These are phyloP conservation scores for Botrytis galanthina DNA, from an alignment of 2,329 filamentous ascomycete species.

Conservation along the genomic window DNA sequence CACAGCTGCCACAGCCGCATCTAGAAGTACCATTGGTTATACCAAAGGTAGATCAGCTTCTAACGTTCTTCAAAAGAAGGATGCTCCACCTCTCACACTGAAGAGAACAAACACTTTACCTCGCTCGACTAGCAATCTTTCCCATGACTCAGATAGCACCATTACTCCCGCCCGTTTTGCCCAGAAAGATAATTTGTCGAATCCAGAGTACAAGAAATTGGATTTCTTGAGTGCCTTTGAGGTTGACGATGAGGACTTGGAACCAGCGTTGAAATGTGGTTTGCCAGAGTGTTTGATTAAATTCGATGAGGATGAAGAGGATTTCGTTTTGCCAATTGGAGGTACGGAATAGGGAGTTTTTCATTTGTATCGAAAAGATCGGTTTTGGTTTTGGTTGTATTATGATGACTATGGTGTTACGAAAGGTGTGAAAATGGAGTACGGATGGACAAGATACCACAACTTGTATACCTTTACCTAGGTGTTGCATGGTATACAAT, in stretches of 20 bases:
- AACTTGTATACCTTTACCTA: slow-evolving; percentile 2
- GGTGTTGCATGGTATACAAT: slow-evolving; percentile 1
- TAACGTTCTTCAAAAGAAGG: slow-evolving; percentile 37
- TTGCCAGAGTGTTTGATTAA: slow-evolving; percentile 38
- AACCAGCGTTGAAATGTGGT: slow-evolving; percentile 32
- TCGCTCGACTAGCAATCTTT: slow-evolving; percentile 39
- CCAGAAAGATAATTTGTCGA: slow-evolving; percentile 33
- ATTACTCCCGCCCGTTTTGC: slow-evolving; percentile 50
- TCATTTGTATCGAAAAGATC: neutral
- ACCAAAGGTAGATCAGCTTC: slow-evolving; percentile 66
- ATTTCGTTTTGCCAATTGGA: slow-evolving; percentile 54
- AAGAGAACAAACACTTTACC: slow-evolving; percentile 21
- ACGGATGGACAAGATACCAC: slow-evolving; percentile 14
- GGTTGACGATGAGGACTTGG: slow-evolving; percentile 45
- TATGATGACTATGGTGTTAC: slow-evolving; percentile 11
- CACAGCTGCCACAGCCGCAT: slow-evolving; percentile 62
- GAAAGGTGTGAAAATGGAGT: neutral
- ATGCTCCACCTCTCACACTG: slow-evolving; percentile 9
- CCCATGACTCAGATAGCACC: slow-evolving; percentile 44
- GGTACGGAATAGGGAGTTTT: neutral
- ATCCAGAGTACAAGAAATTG: slow-evolving; percentile 44
- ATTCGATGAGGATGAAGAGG: slow-evolving; percentile 46
- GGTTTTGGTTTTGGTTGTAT: neutral
- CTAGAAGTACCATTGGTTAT: slow-evolving; percentile 81
- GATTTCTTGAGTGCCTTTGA: slow-evolving; percentile 60